phyloP scores from a whole-genome alignment of 106 monocot genomes.

The Dendrobium nobile region DNA sequence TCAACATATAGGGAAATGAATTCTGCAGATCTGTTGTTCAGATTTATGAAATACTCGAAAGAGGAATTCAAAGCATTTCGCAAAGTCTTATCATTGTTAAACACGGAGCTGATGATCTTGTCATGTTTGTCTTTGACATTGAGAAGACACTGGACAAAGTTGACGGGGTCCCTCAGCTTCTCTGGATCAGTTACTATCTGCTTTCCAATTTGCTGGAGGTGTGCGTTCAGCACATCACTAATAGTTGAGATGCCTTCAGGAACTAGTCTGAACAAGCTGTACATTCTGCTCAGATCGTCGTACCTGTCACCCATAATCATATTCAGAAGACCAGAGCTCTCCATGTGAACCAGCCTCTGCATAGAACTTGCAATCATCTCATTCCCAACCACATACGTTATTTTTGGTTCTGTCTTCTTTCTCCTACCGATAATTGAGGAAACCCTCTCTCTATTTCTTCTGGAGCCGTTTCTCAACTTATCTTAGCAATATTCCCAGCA shows the following conservation, averaged over 20 bases:
- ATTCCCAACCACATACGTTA: conserved; percentile 80
- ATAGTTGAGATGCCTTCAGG: conserved; percentile 70
- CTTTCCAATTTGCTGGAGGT: conserved; percentile 77
- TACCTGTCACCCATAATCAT: conserved; percentile 89
- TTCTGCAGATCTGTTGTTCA: conserved; percentile 87
- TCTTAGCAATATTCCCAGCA: conserved; percentile 74
- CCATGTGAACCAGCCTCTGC: conserved; percentile 93
- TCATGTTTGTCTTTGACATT: conserved; percentile 88
- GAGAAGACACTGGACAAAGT: conserved; percentile 85
- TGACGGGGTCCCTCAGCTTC: conserved; percentile 80
- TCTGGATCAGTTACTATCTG: conserved; percentile 81
- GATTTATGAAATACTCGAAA: conserved; percentile 89
- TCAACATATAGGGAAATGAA: conserved; percentile 91
- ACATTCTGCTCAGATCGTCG: conserved; percentile 85
- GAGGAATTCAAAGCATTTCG: conserved; percentile 92
- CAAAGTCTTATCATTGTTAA: conserved; percentile 87
- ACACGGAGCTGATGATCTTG: conserved; percentile 65
- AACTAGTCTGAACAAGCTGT: conserved; percentile 75
- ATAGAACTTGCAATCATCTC: conserved; percentile 93
- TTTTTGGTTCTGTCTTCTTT: conserved; percentile 54
- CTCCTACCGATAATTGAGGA: conserved; percentile 68
- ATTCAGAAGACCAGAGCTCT: conserved; percentile 86
- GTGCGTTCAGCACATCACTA: conserved; percentile 76
- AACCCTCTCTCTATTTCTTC: conserved; percentile 89
- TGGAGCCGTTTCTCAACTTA: conserved; percentile 77